phyloP scores from a whole-genome alignment of 306 rosid species.

The Quercus alba region DNA sequence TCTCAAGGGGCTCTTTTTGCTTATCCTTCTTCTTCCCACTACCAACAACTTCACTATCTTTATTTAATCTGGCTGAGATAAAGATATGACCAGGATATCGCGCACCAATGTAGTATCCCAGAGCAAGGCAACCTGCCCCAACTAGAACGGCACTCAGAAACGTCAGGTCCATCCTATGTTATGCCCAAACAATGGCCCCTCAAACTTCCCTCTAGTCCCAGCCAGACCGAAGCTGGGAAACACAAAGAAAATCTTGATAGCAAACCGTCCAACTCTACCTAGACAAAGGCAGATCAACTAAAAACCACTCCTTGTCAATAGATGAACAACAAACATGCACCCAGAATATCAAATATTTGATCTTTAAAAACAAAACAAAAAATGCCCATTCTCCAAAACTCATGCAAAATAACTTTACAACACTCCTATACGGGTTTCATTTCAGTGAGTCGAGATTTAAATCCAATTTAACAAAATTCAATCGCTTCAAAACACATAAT shows the following conservation, averaged over 20 bases:
- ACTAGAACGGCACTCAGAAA: constrained; percentile 79
- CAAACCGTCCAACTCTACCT: constrained; percentile 1
- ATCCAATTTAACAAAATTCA: not conserved
- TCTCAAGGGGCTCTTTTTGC: constrained; percentile 57
- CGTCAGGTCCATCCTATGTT: constrained; percentile 55
- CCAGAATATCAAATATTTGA: not conserved
- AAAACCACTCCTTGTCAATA: not conserved
- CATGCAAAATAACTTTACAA: not conserved
- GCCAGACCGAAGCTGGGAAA: not conserved
- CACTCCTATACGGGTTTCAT: not conserved
- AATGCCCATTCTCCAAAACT: not conserved
- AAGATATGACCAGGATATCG: constrained; percentile 51
- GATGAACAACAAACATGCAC: not conserved
- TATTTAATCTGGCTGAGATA: constrained; percentile 29
- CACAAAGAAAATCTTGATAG: not conserved
- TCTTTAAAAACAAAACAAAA: not conserved
- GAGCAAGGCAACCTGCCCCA: constrained; percentile 88
- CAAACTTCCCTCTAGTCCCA: not conserved
- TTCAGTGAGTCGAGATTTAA: not conserved
- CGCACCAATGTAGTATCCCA: constrained; percentile 75
- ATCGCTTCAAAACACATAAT: not conserved
- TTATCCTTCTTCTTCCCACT: constrained; percentile 40
- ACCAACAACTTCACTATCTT: constrained; percentile 24
- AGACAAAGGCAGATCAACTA: not conserved
- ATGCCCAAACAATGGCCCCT: not conserved